Evolutionary conservation across 768 basidiomycete species (phyloP), one percentile per base, ranked within the genome.

Genomic region (Suillus subaureus): DNA sequence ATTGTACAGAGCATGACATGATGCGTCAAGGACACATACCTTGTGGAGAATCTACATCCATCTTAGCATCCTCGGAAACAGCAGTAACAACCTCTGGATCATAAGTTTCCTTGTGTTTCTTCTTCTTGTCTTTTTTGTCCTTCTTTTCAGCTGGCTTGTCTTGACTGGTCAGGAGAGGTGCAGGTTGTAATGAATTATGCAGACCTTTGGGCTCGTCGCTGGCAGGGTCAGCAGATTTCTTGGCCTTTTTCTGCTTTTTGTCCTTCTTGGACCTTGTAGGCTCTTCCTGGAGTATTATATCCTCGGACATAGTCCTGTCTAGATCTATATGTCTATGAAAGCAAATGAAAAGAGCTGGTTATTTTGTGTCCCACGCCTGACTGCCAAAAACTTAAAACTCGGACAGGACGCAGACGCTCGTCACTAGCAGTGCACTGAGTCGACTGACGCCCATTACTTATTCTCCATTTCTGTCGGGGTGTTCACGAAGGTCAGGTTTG

Each of bases 61-160:
- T 51, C 31, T 72, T 54, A 33, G 70, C 66, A 21, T 64, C 70
- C 12, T 71, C 64, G 23, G 72, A 64, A n/a, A 67, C 67, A 52
- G 72, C 54, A 18, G 71, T 60, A 31, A 68, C 65, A 1, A 71
- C 26, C 26, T 60, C 69, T 11, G 73, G 70, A 61, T 80, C 78
- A 60, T 78, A 79, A 70, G 74, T 78, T 49, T 76, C 78, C 70
- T 82, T 82, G 72, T 79, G 80, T 18, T 57, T 60, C 70, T 78
- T 80, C 68, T 79, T 80, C 68, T 79, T 81, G 72, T 81, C 81
- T 58, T 79, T 78, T 60, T 78, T 78, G 62, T 73, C 76, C 70
- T 77, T 80, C 67, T 75, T 77, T 57, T 67, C 70, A 45, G 45
- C 66, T 66, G 61, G 64, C 49, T 67, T 67, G 51, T 56, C 64